A percentile compares a stretch with the other conserved stretches of the same genome.
Conservation (phyloP, 768 basidiomycete species). For the Mrakia gelida region DNA sequence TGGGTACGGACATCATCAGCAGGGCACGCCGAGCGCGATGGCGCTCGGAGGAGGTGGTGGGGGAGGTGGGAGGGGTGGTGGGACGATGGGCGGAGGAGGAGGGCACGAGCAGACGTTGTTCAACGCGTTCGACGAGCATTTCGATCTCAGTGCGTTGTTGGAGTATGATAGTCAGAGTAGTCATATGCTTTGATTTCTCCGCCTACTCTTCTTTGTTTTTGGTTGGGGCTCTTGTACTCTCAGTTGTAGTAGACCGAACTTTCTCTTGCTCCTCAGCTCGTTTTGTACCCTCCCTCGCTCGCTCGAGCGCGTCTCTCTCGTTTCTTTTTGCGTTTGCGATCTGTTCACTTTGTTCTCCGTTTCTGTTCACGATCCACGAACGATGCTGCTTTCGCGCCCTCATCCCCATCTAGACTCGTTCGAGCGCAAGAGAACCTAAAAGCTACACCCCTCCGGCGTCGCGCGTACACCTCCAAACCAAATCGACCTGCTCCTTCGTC, state of each 20-base stretch:
- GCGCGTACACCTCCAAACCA: slow-evolving; percentile 16
- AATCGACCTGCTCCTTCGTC: slow-evolving; percentile 30
- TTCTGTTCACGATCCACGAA: no score
- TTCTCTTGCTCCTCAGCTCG: neutral
- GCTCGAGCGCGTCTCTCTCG: neutral
- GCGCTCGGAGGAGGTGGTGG: neutral
- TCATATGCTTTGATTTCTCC: neutral
- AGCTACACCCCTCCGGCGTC: neutral
- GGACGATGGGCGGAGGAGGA: neutral
- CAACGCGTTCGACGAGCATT: neutral
- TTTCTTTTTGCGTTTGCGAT: neutral
- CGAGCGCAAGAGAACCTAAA: no score
- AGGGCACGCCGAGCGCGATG: neutral
- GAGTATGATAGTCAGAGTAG: slow-evolving; percentile 7
- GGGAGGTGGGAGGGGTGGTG: neutral
- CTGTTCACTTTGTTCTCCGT: no score
- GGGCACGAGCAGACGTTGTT: slow-evolving; percentile 1
- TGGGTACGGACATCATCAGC: neutral
- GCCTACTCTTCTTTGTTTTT: neutral
- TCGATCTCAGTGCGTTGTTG: slow-evolving; percentile 11
- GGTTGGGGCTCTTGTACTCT: neutral
- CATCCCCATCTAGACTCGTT: no score
- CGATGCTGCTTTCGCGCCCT: no score
- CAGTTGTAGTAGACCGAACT: neutral
- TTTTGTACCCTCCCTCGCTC: neutral